Conservation (phyloP, 257 asterid genomes). For the Mitragyna speciosa region DNA sequence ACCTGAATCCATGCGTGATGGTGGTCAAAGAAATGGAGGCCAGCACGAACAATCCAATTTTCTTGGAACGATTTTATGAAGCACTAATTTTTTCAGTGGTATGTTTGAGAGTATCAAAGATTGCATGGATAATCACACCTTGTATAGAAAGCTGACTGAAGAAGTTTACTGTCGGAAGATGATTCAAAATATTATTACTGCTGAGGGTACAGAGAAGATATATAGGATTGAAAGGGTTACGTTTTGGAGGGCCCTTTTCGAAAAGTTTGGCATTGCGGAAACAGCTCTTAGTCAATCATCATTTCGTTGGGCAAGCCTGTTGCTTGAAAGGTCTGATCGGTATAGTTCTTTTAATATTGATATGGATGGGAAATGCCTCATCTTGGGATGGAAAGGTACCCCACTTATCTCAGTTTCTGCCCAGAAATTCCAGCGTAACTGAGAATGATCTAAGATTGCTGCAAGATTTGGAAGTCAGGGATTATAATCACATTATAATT, state of each 20-base stretch:
- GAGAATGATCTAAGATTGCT: too few relatives aligned
- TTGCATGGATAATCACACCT: slow-evolving; percentile 31
- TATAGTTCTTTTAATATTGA: slow-evolving; percentile 25
- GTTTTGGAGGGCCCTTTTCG: slow-evolving; percentile 36
- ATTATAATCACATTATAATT: too few relatives aligned
- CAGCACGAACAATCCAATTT: slow-evolving; percentile 39
- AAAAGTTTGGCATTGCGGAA: slow-evolving; percentile 30
- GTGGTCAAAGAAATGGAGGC: slow-evolving; percentile 51
- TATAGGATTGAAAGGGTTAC: slow-evolving; percentile 20
- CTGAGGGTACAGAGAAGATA: slow-evolving; percentile 43
- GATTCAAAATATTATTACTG: slow-evolving; percentile 37
- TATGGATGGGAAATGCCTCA: slow-evolving; percentile 40
- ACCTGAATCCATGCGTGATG: slow-evolving; percentile 31
- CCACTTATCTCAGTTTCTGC: slow-evolving; percentile 42
- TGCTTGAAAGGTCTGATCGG: slow-evolving; percentile 21
- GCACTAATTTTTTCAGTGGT: slow-evolving; percentile 40
- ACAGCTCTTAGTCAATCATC: slow-evolving; percentile 35
- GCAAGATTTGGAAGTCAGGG: too few relatives aligned
- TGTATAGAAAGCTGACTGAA: slow-evolving; percentile 35
- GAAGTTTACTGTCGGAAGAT: slow-evolving; percentile 19
- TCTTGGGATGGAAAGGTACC: slow-evolving; percentile 46
- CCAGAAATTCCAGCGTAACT: slow-evolving; percentile 25
- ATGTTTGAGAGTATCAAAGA: slow-evolving; percentile 39
- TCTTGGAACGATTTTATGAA: slow-evolving; percentile 47
- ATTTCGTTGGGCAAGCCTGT: slow-evolving; percentile 30